Evolutionary conservation across 371 early-diverging fungal genomes (phyloP), one percentile per base, ranked within the genome.

Genomic region (Rhizopus microsporus): DNA sequence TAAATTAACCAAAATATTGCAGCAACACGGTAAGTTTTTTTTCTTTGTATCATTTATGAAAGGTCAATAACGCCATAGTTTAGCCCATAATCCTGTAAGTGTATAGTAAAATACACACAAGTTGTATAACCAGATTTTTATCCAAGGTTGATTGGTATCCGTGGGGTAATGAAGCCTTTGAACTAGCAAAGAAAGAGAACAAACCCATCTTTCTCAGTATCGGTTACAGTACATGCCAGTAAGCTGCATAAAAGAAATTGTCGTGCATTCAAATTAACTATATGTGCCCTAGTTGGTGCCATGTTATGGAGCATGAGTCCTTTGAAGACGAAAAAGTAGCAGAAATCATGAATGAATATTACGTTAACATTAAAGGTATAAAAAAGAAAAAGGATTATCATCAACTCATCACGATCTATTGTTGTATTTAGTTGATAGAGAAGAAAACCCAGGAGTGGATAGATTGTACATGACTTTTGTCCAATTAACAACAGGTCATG

Each of bases 141-240:
- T 23, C 23, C 23, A 23, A 79, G 65, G 86, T 88, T 9, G 84
- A 88, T 62, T 88, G 89, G 89, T 85, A 75, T 69, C 87, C 89
- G 31, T 88, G 89, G 89, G 79, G 85, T 4, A 70, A 84, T 62
- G 86, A 85, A 61, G 89, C 89, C 3, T 86, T 88, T 57, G 54
- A 65, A 8, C 71, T 72, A 46, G 82, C 89, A 2, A 57, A 56
- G 16, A 38, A 66, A 7, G 77, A 82, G 54, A 73, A 83, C 51
- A 88, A 83, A 62, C 80, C 82, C 6, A 85, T 87, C 31, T 83
- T 88, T 55, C 62, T 88, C 17, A 83, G 83, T 49, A 80, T 88
- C 8, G 89, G 89, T 5, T 88, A 88, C 57, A 78, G 81, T 39
- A 87, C 87, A 15, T 88, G 88, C 60, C 88, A 86, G 80, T 80